Evolutionary conservation across 805 yeast genomes (phyloP).

Genomic region (Middelhovenomyces tepae): DNA sequence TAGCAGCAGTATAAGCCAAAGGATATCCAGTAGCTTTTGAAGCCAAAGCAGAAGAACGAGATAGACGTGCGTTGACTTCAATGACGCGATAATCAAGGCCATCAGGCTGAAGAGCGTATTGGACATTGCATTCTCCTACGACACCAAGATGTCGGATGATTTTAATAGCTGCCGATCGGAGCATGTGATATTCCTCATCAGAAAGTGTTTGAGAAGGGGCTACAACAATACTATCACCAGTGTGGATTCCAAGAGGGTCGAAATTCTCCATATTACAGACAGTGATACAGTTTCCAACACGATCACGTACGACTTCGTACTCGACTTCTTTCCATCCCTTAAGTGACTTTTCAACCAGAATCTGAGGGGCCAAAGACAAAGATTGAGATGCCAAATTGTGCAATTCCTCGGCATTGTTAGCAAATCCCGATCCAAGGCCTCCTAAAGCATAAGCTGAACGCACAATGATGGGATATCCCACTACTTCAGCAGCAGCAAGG

Average conservation of each 20-base stretch:
- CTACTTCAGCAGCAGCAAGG: constrained; percentile 72
- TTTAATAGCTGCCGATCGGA: constrained; percentile 94
- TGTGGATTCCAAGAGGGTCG: constrained; percentile 96
- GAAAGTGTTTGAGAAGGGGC: constrained; percentile 97
- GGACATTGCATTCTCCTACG: constrained; percentile 98
- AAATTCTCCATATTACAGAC: constrained; percentile 99
- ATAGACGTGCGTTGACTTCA: constrained; percentile 94
- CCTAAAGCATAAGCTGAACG: constrained; percentile 97
- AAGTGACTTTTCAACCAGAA: constrained; percentile 89
- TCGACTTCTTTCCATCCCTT: constrained; percentile 99
- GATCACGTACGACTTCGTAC: constrained; percentile 96
- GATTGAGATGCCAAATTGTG: constrained; percentile 85
- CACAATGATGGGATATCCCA: constrained; percentile 94
- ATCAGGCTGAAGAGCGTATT: constrained; percentile 92
- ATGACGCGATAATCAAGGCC: constrained; percentile 93
- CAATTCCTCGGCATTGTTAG: constrained; percentile 72
- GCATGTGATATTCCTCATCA: constrained; percentile 97
- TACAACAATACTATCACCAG: constrained; percentile 98
- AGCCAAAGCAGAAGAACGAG: constrained; percentile 95
- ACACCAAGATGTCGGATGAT: constrained; percentile 97
- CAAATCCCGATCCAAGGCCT: constrained; percentile 97
- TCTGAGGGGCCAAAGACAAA: constrained; percentile 85
- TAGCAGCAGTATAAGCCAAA: constrained; percentile 96
- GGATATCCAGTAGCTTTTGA: constrained; percentile 99
- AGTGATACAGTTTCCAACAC: constrained; percentile 93